Percentiles rank a stretch among this genome's conserved stretches.
phyloP scores from a whole-genome alignment of 2,329 filamentous ascomycete species.

The Didymella sp. region DNA sequence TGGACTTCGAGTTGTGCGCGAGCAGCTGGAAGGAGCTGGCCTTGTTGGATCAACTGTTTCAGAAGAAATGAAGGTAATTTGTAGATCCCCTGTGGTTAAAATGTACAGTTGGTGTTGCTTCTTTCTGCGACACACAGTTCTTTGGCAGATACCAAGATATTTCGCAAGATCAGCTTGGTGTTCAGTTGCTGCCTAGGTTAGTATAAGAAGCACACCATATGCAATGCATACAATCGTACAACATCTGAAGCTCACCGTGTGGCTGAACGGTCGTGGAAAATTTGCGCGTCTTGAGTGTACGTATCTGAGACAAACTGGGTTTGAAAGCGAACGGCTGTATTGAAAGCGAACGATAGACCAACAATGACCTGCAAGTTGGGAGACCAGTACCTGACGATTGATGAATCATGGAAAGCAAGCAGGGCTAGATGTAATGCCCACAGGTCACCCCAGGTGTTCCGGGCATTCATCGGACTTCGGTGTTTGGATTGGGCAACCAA shows the following conservation, averaged over 20 bases:
- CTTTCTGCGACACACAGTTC: background rate
- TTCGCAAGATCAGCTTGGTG: constrained; percentile 19
- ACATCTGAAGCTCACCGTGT: constrained; percentile 30
- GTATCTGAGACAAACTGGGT: constrained; percentile 36
- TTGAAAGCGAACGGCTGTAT: constrained; percentile 27
- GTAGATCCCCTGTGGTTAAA: background rate
- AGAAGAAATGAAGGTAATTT: background rate
- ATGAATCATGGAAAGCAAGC: background rate
- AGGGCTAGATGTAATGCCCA: constrained; percentile 3
- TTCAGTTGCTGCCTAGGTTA: constrained; percentile 25
- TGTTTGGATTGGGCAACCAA: constrained; percentile 4
- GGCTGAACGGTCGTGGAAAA: constrained; percentile 27
- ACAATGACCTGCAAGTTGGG: background rate
- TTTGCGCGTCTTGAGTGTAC: constrained; percentile 17
- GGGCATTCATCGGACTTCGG: constrained; percentile 12
- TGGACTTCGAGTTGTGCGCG: background rate
- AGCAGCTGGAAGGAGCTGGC: background rate
- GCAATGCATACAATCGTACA: constrained; percentile 16
- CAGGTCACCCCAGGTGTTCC: background rate
- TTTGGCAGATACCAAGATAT: constrained; percentile 13
- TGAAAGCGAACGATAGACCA: constrained; percentile 6
- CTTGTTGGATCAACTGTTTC: constrained; percentile 25
- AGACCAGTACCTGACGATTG: constrained; percentile 3
- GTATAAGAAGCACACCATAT: constrained; percentile 22
- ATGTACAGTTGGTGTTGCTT: background rate